phyloP scores from a whole-genome alignment of 345 rosid genomes.

The Atalantia buxifolia region DNA sequence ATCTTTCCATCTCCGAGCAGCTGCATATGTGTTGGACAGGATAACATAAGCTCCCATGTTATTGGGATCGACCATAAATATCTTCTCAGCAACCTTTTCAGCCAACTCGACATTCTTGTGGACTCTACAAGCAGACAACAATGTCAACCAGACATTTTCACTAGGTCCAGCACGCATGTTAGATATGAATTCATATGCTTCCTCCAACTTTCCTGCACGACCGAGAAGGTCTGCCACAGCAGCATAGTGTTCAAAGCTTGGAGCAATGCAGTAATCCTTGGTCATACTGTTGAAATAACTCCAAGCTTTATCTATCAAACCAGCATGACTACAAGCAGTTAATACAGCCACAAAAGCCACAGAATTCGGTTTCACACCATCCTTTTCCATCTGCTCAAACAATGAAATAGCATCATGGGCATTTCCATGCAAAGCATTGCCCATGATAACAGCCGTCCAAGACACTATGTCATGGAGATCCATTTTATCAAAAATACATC shows the following conservation, averaged over 20 bases:
- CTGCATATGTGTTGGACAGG: constrained; percentile 70
- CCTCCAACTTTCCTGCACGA: constrained; percentile 82
- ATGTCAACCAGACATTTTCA: constrained; percentile 65
- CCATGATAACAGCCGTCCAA: constrained; percentile 92
- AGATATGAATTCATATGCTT: constrained; percentile 65
- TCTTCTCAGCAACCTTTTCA: constrained; percentile 55
- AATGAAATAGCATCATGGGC: constrained; percentile 66
- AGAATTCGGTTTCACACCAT: constrained; percentile 62
- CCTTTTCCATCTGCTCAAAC: constrained; percentile 64
- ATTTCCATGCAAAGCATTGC: constrained; percentile 72
- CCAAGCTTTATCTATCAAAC: constrained; percentile 64
- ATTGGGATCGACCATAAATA: constrained; percentile 57
- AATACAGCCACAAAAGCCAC: constrained; percentile 72
- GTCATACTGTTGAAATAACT: constrained; percentile 58
- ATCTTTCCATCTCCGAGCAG: constrained; percentile 64
- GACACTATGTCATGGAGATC: constrained; percentile 67
- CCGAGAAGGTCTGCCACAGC: constrained; percentile 83
- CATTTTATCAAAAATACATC: constrained; percentile 59
- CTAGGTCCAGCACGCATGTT: constrained; percentile 43
- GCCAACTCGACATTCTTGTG: constrained; percentile 75
- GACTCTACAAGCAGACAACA: constrained; percentile 73
- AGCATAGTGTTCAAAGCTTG: constrained; percentile 79
- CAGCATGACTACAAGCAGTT: constrained; percentile 90
- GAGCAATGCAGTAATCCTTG: constrained; percentile 47
- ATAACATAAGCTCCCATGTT: constrained; percentile 72